Evolutionary conservation across 768 basidiomycete species (phyloP), one percentile per base, ranked within the genome.

Genomic region (Amanita inopinata): DNA sequence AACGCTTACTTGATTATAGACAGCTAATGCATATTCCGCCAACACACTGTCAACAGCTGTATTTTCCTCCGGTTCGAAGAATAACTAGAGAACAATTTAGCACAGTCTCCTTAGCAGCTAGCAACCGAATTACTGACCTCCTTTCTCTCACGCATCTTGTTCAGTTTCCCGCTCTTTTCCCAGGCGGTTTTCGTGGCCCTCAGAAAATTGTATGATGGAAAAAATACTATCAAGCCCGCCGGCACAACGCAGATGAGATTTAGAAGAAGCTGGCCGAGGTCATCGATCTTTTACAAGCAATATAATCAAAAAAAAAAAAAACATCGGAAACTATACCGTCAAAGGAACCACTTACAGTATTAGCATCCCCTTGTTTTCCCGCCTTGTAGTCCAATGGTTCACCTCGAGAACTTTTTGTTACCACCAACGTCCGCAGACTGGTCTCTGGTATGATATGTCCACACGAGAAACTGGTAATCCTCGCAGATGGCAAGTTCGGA

Each of bases 221-320:
- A 77, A 58, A 99, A 99, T 5, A 96, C 82, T 14, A 98, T 85
- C 62, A 97, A 74, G 0, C 94, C 94, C 14, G 79, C 80, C 0
- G 92, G 86, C 3, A 93, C 73, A 12, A 94, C 58, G 24, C 71
- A 79, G 15, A 76, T 67, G 36, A 91, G 75, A 53, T 94, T 97
- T n/a, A 78, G 55, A 34, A 99, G 57, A 9, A 86, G 71, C 43
- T 87, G 82, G 0, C 92, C 93, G 1, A 98, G 70, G 52, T 97
- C 93, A 10, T 67, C 64, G 27, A 89, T 67, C 89, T 92, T 28
- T 22, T 15, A 10, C 14, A n/a, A 44, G 46, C 17, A 20, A 22
- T 33, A 48, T 39, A 27, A 15, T 40, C 42, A 18, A 38, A 6
- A 27, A 36, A 12, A 45, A 35, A 28, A 30, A 20, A 17, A 14